Conservation (phyloP, 179 eudicot genomes). For the Patellifolia procumbens region DNA sequence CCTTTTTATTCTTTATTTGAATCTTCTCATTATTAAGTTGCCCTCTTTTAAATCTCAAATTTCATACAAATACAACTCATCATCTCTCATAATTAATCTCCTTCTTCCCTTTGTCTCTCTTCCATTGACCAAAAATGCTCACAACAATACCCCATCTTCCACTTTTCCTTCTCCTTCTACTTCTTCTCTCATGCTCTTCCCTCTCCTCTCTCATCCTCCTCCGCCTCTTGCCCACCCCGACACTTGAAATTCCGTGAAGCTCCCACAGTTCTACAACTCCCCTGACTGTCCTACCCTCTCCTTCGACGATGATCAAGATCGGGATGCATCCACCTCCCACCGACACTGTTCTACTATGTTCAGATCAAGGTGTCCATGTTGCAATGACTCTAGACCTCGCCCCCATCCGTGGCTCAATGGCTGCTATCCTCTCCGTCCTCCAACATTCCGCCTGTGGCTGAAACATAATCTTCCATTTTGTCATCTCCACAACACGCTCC, state of each 20-base stretch:
- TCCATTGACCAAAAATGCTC: constrained; percentile 18
- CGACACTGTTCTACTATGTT: constrained; percentile 27
- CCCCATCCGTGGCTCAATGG: constrained; percentile 81
- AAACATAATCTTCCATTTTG: constrained; percentile 61
- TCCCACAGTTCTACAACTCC: constrained; percentile 67
- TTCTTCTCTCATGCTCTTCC: not conserved
- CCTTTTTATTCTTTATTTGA: not conserved
- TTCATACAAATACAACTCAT: not conserved
- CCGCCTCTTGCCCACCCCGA: not conserved
- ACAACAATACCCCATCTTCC: not conserved
- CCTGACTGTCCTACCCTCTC: constrained; percentile 45
- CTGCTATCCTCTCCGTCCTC: constrained; percentile 60
- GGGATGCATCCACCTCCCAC: not conserved
- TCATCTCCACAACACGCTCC: constrained; percentile 39
- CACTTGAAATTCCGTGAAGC: constrained; percentile 56
- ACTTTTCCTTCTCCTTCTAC: constrained; percentile 16
- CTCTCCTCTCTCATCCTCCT: not conserved
- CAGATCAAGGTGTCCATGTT: constrained; percentile 52
- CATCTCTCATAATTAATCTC: not conserved
- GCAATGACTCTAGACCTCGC: constrained; percentile 72
- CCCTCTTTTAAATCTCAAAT: not conserved
- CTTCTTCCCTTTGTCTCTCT: not conserved
- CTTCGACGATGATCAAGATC: not conserved
- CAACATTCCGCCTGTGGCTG: constrained; percentile 70
- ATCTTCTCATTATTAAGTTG: too few relatives aligned